Evolutionary conservation across 139 green algal species (phyloP), one percentile per base, ranked within the genome.

Genomic region (Edaphochlamys debaryana): DNA sequence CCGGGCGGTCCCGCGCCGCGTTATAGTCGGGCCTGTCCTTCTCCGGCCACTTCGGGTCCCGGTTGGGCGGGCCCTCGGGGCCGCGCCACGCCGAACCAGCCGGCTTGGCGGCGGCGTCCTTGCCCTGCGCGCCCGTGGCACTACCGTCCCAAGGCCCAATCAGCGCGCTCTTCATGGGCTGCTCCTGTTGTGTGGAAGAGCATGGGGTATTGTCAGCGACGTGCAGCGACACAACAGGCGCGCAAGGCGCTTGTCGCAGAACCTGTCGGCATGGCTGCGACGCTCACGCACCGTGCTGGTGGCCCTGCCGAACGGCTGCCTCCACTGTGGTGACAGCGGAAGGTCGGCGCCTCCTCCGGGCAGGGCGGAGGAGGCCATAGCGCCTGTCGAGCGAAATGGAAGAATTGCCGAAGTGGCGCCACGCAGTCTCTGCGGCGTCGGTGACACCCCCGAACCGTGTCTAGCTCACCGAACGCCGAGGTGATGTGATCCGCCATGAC

Each of bases 21-120:
- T 82, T 82, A 66, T 74, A 72, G 23, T 82, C 76, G 4, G 76
- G 42, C 76, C 76, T 73, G 32, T 82, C 76, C 76, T 82, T 82
- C 63, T 82, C 76, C 2, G 60, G 76, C 76, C 76, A 82, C 60
- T 82, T 82, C 30, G 76, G 42, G 42, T 82, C 76, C 9, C 76
- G 63, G 8, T 20, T 52, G 42, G 63, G 42, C 13, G 60, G 76
- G n/a, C 63, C 63, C 25, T 82, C 76, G 42, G 76, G 20, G 23
- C 63, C 63, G 5, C 76, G 62, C 76, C 76, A 82, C 17, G 63
- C 76, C 13, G 76, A 5, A 56, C 42, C 34, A 34, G 38, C 42
- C 76, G 64, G 42, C 32, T 73, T 74, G 62, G 76, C 76, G 76
- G 76, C 76, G 76, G 76, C 76, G 76, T 73, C 76, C 76, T 82